These are phyloP conservation scores for Monosporascus sp. DNA, from an alignment of 2,329 filamentous ascomycete species.

Conservation along the genomic window DNA sequence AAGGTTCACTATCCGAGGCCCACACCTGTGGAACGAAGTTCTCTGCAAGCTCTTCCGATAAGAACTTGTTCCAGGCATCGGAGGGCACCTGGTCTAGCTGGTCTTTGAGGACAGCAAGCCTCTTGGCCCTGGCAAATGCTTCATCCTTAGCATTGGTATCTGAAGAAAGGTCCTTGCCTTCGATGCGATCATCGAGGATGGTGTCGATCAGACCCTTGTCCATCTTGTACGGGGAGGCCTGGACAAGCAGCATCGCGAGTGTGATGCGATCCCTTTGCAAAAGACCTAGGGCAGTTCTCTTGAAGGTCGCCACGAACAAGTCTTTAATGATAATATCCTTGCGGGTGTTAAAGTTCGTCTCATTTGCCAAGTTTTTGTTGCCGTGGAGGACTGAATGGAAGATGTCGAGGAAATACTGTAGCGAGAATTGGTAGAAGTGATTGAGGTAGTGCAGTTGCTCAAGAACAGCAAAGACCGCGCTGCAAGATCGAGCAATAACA, in stretches of 20 bases:
- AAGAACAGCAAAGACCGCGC: conserved; percentile 91
- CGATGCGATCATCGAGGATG: conserved; percentile 72
- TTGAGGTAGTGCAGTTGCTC: conserved; percentile 98
- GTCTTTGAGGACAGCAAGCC: conserved; percentile 68
- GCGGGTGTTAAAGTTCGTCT: conserved; percentile 70
- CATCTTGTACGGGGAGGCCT: conserved; percentile 94
- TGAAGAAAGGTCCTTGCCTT: conserved; percentile 74
- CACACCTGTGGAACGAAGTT: conserved; percentile 73
- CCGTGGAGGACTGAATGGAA: conserved; percentile 86
- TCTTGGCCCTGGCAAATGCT: conserved; percentile 61
- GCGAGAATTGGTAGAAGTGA: conserved; percentile 98
- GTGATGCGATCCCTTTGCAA: conserved; percentile 93
- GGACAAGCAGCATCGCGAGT: conserved; percentile 87
- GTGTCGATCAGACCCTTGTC: conserved; percentile 83
- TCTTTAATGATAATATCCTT: conserved; percentile 88
- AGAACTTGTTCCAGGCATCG: conserved; percentile 74
- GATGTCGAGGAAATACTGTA: conserved; percentile 97
- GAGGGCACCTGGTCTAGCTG: conserved; percentile 57
- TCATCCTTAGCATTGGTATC: conserved; percentile 59
- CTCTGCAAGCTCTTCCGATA: conserved; percentile 81
- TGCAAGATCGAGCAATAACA: conserved; percentile 89
- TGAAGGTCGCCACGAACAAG: conserved; percentile 86
- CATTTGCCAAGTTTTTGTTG: conserved; percentile 66
- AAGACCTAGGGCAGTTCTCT: conserved; percentile 86
- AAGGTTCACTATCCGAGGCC: conserved; percentile 56